Evolutionary conservation across 768 basidiomycete genomes (phyloP).

Genomic region (Kwoniella dendrophila): DNA sequence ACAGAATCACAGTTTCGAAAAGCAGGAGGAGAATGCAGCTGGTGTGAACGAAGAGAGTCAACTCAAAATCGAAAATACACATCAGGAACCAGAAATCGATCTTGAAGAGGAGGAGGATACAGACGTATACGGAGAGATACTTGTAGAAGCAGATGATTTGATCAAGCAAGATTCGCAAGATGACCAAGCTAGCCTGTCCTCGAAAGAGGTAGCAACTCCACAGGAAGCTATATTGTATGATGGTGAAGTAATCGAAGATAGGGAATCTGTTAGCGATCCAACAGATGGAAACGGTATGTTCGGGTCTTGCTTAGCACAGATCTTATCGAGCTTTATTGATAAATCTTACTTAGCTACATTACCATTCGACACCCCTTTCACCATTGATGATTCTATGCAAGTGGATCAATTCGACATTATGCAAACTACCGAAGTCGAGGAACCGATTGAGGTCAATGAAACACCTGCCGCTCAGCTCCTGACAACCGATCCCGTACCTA

Average conservation of each 20-base stretch:
- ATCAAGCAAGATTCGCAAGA: neutral
- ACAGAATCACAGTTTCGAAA: neutral
- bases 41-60: neutral
- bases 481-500: neutral
- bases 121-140: conserved; percentile 13
- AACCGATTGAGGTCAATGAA: neutral
- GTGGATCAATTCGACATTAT: too few species aligned
- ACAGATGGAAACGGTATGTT: neutral
- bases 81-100: neutral
- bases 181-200: neutral
- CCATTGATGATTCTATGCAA: too few species aligned
- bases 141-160: neutral
- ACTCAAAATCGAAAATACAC: neutral
- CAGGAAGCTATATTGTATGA: conserved; percentile 17
- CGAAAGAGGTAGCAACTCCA: neutral
- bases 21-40: neutral
- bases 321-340: too few species aligned
- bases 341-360: too few species aligned
- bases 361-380: too few species aligned
- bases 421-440: conserved; percentile 9
- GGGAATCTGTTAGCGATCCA: neutral
- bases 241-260: conserved; percentile 19
- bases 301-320: too few species aligned
- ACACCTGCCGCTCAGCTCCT: neutral
- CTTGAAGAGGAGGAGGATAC: neutral